Evolutionary conservation across 2,329 filamentous ascomycete species (phyloP), one percentile per base, ranked within the genome.

Genomic region (Botrytis fragariae): DNA sequence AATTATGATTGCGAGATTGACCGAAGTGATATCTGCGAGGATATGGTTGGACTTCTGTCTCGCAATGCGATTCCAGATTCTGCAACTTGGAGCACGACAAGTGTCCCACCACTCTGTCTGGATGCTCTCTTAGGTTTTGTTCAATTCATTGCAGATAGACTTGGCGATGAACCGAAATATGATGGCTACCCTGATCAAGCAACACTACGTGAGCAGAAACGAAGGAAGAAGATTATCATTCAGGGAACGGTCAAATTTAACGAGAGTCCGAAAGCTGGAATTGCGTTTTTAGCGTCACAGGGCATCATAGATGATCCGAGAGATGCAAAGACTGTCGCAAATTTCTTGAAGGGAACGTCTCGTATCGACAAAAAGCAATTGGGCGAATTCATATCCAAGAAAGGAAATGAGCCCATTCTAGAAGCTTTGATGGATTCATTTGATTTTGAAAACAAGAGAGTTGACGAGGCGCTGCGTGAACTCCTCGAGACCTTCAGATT

Each of bases 1-100:
- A 99, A 99, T 82, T 99, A 98, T 81, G 96, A 99, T 82, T 99
- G 95, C 80, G 95, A 98, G 80, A 91, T 94, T 70, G 93, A 99
- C 80, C 89, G 95, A 68, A 91, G 91, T 69, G 96, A 99, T 83
- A 84, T 99, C 8, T 99, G 96, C 79, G 93, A 97, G 84, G 97
- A 99, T 80, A 92, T 98, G 88, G 90, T 99, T 74, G 95, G 96
- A 0, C 87, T 99, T 48, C 85, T 99, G 25, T 95, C 96, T 32
- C 89, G 96, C 74, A 99, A 98, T 81, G 96, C 96, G 3, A 92
- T 99, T 76, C 97, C 96, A 0, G 96, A 99, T 81, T 97, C 96
- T 14, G 96, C 95, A 9, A 98, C 95, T 9, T 99, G 96, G 96
- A 99, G 97, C 82, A 99, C 96, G 18, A 98, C 95, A 8, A 99